Conservation (phyloP, 352 stramenopile genomes). For the Phytophthora syringae region DNA sequence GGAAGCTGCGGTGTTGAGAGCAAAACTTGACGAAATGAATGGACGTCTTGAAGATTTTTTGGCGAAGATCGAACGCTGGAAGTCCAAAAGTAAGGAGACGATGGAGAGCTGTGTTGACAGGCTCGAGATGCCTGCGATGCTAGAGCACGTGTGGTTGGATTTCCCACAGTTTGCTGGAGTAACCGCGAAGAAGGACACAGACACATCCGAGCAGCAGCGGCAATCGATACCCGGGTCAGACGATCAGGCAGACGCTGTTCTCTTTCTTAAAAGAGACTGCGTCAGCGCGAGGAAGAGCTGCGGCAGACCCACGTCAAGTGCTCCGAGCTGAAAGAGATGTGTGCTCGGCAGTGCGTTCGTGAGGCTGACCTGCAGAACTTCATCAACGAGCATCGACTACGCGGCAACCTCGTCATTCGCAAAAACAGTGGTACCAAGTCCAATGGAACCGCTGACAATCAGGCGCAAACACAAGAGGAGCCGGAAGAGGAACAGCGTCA, state of each 20-base stretch:
- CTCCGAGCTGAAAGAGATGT: conserved; percentile 78
- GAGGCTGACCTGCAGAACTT: conserved; percentile 83
- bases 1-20: conserved; percentile 26
- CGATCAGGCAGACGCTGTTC: conserved; percentile 38
- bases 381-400: conserved; percentile 80
- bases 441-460: conserved; percentile 20
- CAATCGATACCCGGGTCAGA: conserved; percentile 3
- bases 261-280: conserved; percentile 70
- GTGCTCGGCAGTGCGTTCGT: conserved; percentile 74
- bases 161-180: conserved; percentile 57
- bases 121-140: conserved; percentile 36
- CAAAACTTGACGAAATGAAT: conserved; percentile 51
- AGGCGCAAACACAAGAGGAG: conserved; percentile 25
- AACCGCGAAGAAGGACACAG: conserved; percentile 12
- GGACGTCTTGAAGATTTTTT: conserved; percentile 53
- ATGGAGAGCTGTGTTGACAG: conserved; percentile 43
- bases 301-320: conserved; percentile 69
- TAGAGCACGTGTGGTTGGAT: conserved; percentile 59
- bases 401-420: conserved; percentile 67
- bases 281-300: conserved; percentile 65
- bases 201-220: conserved; percentile 9
- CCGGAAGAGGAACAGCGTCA: conserved; percentile 8
- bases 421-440: conserved; percentile 34
- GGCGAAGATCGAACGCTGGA: conserved; percentile 59
- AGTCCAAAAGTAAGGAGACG: conserved; percentile 51